Evolutionary conservation across 1,284 basidiomycete genomes (phyloP).

Genomic region (Rhizoctonia solani): DNA sequence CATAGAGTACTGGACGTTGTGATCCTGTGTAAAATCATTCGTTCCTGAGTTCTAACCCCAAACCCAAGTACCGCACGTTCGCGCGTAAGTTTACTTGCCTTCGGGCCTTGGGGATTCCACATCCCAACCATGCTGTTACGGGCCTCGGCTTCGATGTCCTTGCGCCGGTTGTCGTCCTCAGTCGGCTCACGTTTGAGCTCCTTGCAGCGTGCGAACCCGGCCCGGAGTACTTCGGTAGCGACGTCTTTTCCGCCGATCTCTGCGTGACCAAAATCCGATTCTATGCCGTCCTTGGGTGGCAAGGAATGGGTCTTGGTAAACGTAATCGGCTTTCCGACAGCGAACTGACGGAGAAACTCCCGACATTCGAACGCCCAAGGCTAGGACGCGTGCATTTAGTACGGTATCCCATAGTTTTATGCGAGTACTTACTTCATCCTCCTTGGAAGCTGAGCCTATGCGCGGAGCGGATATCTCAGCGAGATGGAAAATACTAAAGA

Average conservation of each 20-base stretch:
- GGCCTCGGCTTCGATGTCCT: conserved; percentile 79
- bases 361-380: conserved; percentile 91
- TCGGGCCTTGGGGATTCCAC: conserved; percentile 84
- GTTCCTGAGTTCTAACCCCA: conserved; percentile 26
- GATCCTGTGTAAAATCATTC: conserved; percentile 69
- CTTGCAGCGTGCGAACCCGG: conserved; percentile 92
- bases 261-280: conserved; percentile 75
- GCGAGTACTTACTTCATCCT: conserved; percentile 73
- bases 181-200: conserved; percentile 77
- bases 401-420: not conserved
- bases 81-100: conserved; percentile 53
- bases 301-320: conserved; percentile 79
- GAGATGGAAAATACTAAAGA: conserved; percentile 75
- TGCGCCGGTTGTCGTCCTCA: conserved; percentile 77
- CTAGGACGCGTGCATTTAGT: conserved; percentile 48
- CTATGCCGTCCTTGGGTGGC: conserved; percentile 61
- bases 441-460: conserved; percentile 75
- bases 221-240: conserved; percentile 75
- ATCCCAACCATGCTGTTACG: conserved; percentile 76
- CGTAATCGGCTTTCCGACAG: conserved; percentile 86
- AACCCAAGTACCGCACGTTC: not conserved
- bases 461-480: conserved; percentile 82
- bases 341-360: conserved; percentile 83
- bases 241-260: conserved; percentile 75
- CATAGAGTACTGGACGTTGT: conserved; percentile 83